These are phyloP conservation scores for Theobroma cacao DNA, from an alignment of 345 rosid genomes.

Conservation along the genomic window DNA sequence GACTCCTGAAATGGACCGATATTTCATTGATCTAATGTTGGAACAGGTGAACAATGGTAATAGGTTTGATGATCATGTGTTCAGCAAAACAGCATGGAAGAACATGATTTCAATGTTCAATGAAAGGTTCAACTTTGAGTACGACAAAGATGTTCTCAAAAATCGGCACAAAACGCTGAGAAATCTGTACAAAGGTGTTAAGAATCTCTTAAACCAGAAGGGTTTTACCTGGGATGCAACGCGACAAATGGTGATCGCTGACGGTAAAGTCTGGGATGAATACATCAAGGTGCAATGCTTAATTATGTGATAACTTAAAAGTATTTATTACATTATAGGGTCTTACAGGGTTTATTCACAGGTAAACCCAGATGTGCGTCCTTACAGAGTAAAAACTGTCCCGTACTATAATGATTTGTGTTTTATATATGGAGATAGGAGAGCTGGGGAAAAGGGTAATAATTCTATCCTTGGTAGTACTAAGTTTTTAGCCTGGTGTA, in stretches of 20 bases:
- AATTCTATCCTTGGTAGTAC: background rate
- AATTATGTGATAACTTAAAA: background rate
- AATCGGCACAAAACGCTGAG: slow-evolving; percentile 66
- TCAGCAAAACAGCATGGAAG: slow-evolving; percentile 87
- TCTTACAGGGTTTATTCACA: slow-evolving; percentile 26
- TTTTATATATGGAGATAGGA: slow-evolving; percentile 50
- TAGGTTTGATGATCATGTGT: slow-evolving; percentile 64
- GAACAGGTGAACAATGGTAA: slow-evolving; percentile 76
- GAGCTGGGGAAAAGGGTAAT: slow-evolving; percentile 51
- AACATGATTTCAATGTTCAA: slow-evolving; percentile 64
- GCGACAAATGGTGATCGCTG: slow-evolving; percentile 69
- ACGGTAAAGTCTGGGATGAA: slow-evolving; percentile 62
- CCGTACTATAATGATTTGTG: slow-evolving; percentile 69
- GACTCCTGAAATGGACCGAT: slow-evolving; percentile 88
- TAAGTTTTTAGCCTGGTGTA: background rate
- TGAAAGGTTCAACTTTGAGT: slow-evolving; percentile 55
- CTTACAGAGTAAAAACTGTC: slow-evolving; percentile 58
- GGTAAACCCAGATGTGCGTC: slow-evolving; percentile 61
- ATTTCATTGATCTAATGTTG: slow-evolving; percentile 65
- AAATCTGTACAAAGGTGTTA: slow-evolving; percentile 57
- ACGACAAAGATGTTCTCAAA: slow-evolving; percentile 69
- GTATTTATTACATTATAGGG: background rate
- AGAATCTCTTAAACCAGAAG: slow-evolving; percentile 47
- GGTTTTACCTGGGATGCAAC: slow-evolving; percentile 73
- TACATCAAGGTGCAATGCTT: slow-evolving; percentile 62